Evolutionary conservation across 768 basidiomycete genomes (phyloP), one percentile per base, ranked within the genome.

Genomic region (Coprinopsis sp.): DNA sequence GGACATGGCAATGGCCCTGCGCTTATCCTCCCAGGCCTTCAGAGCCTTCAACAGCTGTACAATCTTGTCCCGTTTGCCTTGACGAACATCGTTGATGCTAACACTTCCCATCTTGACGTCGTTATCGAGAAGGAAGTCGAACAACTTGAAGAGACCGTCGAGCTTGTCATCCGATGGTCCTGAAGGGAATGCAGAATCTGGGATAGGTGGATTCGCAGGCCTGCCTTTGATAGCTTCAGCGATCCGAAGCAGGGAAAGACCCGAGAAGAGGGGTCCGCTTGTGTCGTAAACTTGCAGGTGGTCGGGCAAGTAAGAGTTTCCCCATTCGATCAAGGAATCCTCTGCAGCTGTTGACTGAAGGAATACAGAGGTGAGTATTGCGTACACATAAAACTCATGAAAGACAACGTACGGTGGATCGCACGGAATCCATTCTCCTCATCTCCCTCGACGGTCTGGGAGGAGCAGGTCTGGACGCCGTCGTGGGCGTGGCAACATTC

Each of bases 101-200:
- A 97, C 85, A 51, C 82, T 80, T 7, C 88, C 93, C 73, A 95
- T 89, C 67, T 87, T 86, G 47, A 94, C 82, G 39, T 92, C 92
- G 50, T 91, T 90, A 56, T 94, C 91, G 37, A 97, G 76, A 46
- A 96, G 66, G 65, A 91, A 93, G 65, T 97, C 94, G 66, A 96
- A 95, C 46, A 95, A 68, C 47, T 79, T 74, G 70, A 95, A 93
- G 23, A 95, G 70, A 13, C 92, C 91, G 22, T 91, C 89, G 12
- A 95, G 69, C 54, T 86, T 88, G 53, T 94, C 86, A 58, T 92
- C 86, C 51, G 73, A 71, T 11, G 76, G 65, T 31, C 76, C 77
- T 7, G 69, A 61, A 2, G 85, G 85, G 71, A 95, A 96, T 0
- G 84, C 82, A 1, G 82, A 78, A 56, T 91, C 88, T 1, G 82